Evolutionary conservation across 106 monocot genomes (phyloP), one percentile per base, ranked within the genome.

Genomic region (Xerophyta viscosa): DNA sequence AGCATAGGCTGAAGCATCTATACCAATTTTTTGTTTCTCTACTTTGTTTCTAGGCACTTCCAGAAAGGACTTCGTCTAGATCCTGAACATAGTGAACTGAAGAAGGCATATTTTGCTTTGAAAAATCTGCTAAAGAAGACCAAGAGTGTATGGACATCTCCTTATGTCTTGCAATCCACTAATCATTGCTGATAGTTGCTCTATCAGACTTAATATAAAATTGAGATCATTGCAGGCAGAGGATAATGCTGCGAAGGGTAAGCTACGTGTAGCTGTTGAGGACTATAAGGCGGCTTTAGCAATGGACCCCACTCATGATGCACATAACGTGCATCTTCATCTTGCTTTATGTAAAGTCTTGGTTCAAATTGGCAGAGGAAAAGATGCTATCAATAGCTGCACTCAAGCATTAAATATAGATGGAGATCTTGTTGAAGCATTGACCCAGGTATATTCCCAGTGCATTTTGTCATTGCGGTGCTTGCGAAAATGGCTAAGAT

Each of bases 91-190:
- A 67, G 52, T 71, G 94, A 81, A 43, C 61, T 96, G 64, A 96
- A 96, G 63, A 96, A 96, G 58, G 81, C 94, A 56, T 96, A 96
- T 72, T 94, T 94, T 78, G 94, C 78, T 26, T 81, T 94, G 54
- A 94, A 94, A 88, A 94, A 82, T 63, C 70, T 94, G 20, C 56
- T 88, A 15, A 94, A 88, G 67, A 94, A 94, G 60, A 84, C 84
- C 8, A 94, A 88, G 70, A 76, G 62, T 57, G 94, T 94, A 73
- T 66, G 83, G 15, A 17, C 18, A 37, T 23, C 42, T 37, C 12
- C 28, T 7, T 43, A 47, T 18, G 24, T 47, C 24, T 2, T 3
- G 1, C 39, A 39, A 15, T 39, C 10, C n/a, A 15, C 39, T 39
- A 39, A 10, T 39, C 1, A 10, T 39, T 3, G 39, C 39, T 39